Conservation (phyloP, 176 grass and related monocot genomes). For the Cymbopogon citratus region DNA sequence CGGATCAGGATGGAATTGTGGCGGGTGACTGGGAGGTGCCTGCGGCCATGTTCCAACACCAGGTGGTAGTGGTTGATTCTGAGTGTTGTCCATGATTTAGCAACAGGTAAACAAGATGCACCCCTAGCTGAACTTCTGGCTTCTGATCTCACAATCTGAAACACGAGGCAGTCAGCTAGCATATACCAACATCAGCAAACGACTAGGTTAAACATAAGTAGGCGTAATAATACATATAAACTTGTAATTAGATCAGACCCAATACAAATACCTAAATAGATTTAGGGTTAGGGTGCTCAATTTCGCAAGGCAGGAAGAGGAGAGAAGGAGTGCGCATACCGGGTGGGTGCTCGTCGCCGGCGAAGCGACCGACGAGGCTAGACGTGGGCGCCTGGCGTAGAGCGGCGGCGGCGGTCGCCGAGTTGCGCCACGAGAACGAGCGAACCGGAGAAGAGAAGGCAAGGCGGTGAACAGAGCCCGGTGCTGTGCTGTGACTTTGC, state of each 20-base stretch:
- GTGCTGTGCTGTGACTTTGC: too few species aligned
- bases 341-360: neutral
- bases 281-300: neutral
- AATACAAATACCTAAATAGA: neutral
- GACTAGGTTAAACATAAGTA: neutral
- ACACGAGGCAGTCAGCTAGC: neutral
- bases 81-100: conserved; percentile 37
- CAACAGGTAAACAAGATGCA: neutral
- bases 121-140: neutral
- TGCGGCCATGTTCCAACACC: conserved; percentile 38
- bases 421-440: neutral
- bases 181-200: neutral
- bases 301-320: neutral
- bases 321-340: neutral
- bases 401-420: neutral
- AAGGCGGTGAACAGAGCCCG: too few species aligned
- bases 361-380: neutral
- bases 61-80: conserved; percentile 57
- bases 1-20: conserved; percentile 15
- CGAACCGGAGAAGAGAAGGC: neutral
- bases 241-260: neutral
- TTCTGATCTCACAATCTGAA: conserved; percentile 6
- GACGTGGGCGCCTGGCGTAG: neutral
- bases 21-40: conserved; percentile 16
- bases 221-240: neutral